Conservation (phyloP, 2,329 filamentous ascomycete species). For the Monosporascus sp. region DNA sequence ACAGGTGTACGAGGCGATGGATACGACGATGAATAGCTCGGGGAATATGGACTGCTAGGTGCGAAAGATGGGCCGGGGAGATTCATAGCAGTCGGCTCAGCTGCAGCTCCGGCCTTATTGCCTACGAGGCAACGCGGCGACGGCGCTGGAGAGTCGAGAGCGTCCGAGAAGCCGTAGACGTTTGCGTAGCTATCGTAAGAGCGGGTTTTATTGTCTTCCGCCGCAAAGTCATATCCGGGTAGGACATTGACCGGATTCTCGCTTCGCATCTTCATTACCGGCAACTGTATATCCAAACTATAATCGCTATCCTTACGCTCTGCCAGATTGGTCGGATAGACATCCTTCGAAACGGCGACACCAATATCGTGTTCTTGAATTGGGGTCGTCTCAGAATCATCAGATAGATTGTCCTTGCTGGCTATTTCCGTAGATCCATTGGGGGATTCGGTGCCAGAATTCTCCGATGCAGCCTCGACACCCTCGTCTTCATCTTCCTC, state of each 20-base stretch:
- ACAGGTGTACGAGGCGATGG: slow-evolving; percentile 65
- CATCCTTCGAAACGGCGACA: slow-evolving; percentile 8
- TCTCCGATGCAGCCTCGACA: slow-evolving; percentile 20
- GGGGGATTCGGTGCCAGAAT: slow-evolving; percentile 19
- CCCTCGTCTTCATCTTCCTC: slow-evolving; percentile 55
- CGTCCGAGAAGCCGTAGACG: slow-evolving; percentile 28
- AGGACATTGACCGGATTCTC: slow-evolving; percentile 46
- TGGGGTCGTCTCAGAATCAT: slow-evolving; percentile 21
- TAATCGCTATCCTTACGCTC: slow-evolving; percentile 43
- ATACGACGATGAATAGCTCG: slow-evolving; percentile 59
- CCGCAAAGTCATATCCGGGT: slow-evolving; percentile 46
- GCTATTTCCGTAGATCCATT: slow-evolving; percentile 17
- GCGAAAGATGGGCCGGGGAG: slow-evolving; percentile 39
- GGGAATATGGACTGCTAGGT: slow-evolving; percentile 61
- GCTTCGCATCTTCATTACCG: slow-evolving; percentile 37
- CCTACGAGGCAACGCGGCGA: slow-evolving; percentile 39
- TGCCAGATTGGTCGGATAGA: slow-evolving; percentile 16
- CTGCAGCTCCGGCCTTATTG: slow-evolving; percentile 42
- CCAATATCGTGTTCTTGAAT: slow-evolving; percentile 24
- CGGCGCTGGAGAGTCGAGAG: slow-evolving; percentile 36
- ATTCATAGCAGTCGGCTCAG: slow-evolving; percentile 44
- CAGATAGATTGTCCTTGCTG: slow-evolving; percentile 7
- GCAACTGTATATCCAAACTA: slow-evolving; percentile 34
- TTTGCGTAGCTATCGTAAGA: slow-evolving; percentile 34
- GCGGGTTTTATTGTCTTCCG: slow-evolving; percentile 36